Evolutionary conservation across 2,329 filamentous ascomycete species (phyloP).

Genomic region (Colletotrichum musae): DNA sequence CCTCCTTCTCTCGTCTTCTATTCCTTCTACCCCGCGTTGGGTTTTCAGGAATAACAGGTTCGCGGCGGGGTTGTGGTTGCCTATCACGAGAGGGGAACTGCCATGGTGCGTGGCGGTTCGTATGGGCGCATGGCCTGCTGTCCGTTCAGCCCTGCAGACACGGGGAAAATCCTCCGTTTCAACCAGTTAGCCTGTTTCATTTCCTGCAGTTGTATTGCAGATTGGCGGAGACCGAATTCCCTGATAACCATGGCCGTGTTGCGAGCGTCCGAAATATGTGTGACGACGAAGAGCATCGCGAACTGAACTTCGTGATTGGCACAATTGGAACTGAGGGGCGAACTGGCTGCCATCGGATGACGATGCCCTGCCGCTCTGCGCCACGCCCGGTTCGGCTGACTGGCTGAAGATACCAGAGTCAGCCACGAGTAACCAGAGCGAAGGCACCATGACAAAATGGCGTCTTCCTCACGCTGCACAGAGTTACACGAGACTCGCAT

Average conservation of each 20-base stretch:
- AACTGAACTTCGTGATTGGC: constrained; percentile 4
- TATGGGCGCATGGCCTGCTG: constrained; percentile 16
- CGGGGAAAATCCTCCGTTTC: constrained; percentile 24
- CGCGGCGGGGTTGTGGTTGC: constrained; percentile 5
- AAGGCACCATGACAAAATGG: background rate
- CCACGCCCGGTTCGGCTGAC: constrained; percentile 13
- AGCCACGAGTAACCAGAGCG: constrained; percentile 1
- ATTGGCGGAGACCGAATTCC: constrained; percentile 13
- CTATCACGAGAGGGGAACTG: constrained; percentile 20
- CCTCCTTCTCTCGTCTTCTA: constrained; percentile 26
- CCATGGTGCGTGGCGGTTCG: constrained; percentile 29
- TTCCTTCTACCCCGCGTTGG: constrained; percentile 32
- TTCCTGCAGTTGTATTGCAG: constrained; percentile 23
- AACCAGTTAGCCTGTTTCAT: constrained; percentile 31
- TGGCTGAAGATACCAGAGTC: background rate
- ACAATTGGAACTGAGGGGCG: background rate
- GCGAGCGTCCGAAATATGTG: constrained; percentile 6
- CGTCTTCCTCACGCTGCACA: constrained; percentile 12
- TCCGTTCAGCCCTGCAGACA: constrained; percentile 35
- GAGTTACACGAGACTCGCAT: constrained; percentile 24
- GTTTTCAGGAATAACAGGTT: constrained; percentile 11
- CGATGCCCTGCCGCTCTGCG: constrained; percentile 19
- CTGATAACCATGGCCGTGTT: constrained; percentile 11
- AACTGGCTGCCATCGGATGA: constrained; percentile 17
- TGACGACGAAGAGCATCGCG: background rate